Conservation (phyloP, 1,284 basidiomycete genomes). For the Malassezia cuniculi region DNA sequence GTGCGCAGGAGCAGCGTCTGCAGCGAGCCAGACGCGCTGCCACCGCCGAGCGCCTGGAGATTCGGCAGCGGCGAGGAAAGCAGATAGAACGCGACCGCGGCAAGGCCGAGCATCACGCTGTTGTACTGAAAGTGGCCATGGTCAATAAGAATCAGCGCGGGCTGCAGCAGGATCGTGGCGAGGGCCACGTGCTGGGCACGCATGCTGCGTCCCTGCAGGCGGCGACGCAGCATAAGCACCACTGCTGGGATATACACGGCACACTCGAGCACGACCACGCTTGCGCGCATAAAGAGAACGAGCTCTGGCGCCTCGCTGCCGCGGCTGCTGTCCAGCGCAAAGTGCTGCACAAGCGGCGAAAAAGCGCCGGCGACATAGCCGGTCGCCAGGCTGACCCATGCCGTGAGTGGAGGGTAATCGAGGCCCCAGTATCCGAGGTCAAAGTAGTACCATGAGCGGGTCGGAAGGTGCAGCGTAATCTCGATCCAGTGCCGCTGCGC, state of each 20-base stretch:
- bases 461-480: constrained; percentile 62
- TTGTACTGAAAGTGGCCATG: constrained; percentile 73
- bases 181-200: constrained; percentile 33
- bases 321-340: constrained; percentile 61
- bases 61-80: constrained; percentile 36
- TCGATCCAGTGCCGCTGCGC: constrained; percentile 93
- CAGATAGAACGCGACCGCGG: constrained; percentile 26
- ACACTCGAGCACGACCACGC: constrained; percentile 59
- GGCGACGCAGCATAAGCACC: constrained; percentile 24
- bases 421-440: constrained; percentile 81
- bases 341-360: constrained; percentile 29
- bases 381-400: constrained; percentile 47
- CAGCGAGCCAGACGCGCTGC: constrained; percentile 7
- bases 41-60: constrained; percentile 9
- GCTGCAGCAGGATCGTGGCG: constrained; percentile 61
- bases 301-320: constrained; percentile 56
- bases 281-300: constrained; percentile 64
- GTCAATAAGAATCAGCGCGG: constrained; percentile 69
- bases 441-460: constrained; percentile 68
- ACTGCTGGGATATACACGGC: constrained; percentile 62
- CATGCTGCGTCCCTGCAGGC: constrained; percentile 28
- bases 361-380: constrained; percentile 16
- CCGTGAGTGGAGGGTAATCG: constrained; percentile 69
- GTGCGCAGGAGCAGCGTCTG: constrained; percentile 13
- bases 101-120: constrained; percentile 42